Conservation (phyloP, 352 stramenopile species). For the Pythium sp. region DNA sequence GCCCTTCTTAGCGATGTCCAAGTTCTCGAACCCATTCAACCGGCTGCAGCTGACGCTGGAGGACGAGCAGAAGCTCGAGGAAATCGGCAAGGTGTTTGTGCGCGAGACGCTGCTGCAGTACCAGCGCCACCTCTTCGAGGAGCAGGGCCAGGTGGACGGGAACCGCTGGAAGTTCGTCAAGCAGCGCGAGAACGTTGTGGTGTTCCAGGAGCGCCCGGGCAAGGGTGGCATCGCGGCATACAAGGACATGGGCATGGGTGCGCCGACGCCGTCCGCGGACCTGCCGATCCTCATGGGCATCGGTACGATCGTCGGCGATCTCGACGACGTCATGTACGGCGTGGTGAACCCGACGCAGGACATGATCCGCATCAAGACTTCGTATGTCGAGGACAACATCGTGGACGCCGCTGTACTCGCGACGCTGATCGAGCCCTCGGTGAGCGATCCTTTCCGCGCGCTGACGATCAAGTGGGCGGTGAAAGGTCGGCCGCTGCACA, state of each 20-base stretch:
- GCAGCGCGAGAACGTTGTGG: conserved; percentile 15
- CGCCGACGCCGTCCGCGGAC: conserved; percentile 9
- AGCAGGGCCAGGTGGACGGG: conserved; percentile 9
- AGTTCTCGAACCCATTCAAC: conserved; percentile 16
- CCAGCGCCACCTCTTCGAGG: conserved; percentile 12
- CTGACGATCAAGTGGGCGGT: conserved; percentile 53
- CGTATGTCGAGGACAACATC: conserved; percentile 31
- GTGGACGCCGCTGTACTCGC: conserved; percentile 13
- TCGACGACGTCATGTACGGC: conserved; percentile 52
- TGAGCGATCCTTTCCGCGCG: conserved; percentile 8
- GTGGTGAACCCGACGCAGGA: conserved; percentile 33
- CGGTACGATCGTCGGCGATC: conserved; percentile 35
- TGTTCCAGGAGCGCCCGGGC: conserved; percentile 16
- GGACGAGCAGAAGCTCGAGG: conserved; percentile 16
- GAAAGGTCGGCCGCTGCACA: conserved; percentile 35
- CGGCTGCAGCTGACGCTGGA: conserved; percentile 9
- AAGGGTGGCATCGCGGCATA: conserved; percentile 6
- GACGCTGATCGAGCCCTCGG: conserved; percentile 15
- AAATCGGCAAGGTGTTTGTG: conserved; percentile 13
- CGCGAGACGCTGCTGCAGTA: conserved; percentile 17
- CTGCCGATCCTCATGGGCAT: conserved; percentile 18
- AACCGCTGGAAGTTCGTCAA: conserved; percentile 17
- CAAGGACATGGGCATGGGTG: conserved; percentile 15
- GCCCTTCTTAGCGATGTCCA: conserved; percentile 6
- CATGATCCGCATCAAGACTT: conserved; percentile 32